Percentiles rank a stretch among this genome's conserved stretches.
Evolutionary conservation across 2,329 filamentous ascomycete species (phyloP).

Genomic region (Penicillium capsulatum): DNA sequence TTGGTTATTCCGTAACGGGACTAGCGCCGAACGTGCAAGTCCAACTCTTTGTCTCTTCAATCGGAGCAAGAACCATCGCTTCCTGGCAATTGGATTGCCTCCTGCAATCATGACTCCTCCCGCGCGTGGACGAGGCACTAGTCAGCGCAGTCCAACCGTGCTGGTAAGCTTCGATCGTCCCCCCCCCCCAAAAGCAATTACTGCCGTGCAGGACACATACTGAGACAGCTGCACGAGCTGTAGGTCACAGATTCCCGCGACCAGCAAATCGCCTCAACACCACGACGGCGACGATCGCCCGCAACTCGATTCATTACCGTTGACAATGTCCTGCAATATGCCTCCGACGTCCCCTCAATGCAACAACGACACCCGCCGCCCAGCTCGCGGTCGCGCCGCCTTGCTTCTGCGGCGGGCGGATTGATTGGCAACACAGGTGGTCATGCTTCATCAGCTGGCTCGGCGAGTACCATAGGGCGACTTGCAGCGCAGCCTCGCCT

Average conservation of each 20-base stretch:
- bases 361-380: conserved; percentile 69
- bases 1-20: too few species aligned
- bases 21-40: too few species aligned
- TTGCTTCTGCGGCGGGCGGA: conserved; percentile 30
- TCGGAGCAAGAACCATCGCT: too few species aligned
- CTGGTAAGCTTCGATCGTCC: conserved; percentile 33
- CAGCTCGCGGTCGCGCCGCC: conserved; percentile 30
- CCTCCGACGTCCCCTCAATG: conserved; percentile 90
- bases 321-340: conserved; percentile 90
- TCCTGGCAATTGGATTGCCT: not conserved
- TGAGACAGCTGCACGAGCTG: conserved; percentile 8
- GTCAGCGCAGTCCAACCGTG: conserved; percentile 44
- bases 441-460: conserved; percentile 40
- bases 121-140: conserved; percentile 28
- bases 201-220: conserved; percentile 7
- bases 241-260: conserved; percentile 46
- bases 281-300: conserved; percentile 29
- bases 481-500: conserved; percentile 56
- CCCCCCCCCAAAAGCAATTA: conserved; percentile 3
- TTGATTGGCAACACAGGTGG: conserved; percentile 34
- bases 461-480: conserved; percentile 55
- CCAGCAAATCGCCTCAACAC: conserved; percentile 29
- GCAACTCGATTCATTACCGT: conserved; percentile 76
- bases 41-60: too few species aligned
- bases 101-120: conserved; percentile 24